phyloP scores from a whole-genome alignment of 371 early-diverging fungal species.

The Phascolomyces articulosus region DNA sequence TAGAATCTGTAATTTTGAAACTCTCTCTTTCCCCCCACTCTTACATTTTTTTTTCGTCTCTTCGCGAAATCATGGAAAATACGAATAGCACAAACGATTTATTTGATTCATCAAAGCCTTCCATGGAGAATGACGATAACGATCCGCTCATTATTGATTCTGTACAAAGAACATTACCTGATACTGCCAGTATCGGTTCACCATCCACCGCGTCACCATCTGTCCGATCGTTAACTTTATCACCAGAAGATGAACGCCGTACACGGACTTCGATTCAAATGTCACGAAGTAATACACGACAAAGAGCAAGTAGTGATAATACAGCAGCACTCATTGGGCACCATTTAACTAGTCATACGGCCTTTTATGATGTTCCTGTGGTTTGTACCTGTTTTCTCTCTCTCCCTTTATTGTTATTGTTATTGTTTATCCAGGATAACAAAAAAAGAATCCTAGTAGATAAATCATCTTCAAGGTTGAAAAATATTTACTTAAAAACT shows the following conservation, averaged over 20 bases:
- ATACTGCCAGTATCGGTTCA: constrained; percentile 1
- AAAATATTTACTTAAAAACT: too few relatives aligned
- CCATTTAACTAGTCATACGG: constrained; percentile 39
- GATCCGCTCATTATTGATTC: background rate
- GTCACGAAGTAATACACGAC: background rate
- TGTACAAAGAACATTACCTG: constrained; percentile 2
- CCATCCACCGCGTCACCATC: constrained; percentile 9
- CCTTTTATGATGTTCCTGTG: constrained; percentile 64
- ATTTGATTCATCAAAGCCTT: background rate
- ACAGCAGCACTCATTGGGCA: constrained; percentile 20
- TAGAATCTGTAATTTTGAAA: too few relatives aligned
- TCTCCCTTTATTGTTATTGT: too few relatives aligned
- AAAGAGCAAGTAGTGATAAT: constrained; percentile 3
- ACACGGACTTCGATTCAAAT: background rate
- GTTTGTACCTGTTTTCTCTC: constrained; percentile 30
- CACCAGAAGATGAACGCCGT: constrained; percentile 10
- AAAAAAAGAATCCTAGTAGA: too few relatives aligned
- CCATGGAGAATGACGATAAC: constrained; percentile 5
- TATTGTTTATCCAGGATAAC: too few relatives aligned
- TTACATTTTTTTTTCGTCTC: too few relatives aligned
- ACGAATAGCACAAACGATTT: background rate
- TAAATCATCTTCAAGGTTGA: too few relatives aligned
- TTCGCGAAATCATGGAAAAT: background rate
- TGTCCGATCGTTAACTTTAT: constrained; percentile 7
- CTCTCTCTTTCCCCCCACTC: too few relatives aligned